Base-by-base conservation (phyloP, 1,284 basidiomycete species). In the Pseudozyma sp. region DNA sequence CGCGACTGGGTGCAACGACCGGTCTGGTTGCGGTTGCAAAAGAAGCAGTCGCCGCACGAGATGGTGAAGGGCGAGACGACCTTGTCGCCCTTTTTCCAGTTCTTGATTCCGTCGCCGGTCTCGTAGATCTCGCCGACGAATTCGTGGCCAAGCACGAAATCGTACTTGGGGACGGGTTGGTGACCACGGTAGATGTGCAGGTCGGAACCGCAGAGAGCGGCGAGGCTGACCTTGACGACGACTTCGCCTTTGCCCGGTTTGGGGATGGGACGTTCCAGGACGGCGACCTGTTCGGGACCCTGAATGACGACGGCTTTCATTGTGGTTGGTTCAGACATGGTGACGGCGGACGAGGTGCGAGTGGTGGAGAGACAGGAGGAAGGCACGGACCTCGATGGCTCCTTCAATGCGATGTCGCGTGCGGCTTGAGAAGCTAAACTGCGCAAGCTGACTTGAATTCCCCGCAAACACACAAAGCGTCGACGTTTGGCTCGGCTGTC, bases 21-120 rank as follows among this genome's bases (percentile, higher is more conserved):
- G 2, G 92, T 94, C 82, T 90, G 91, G 30, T 91, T 91, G 31
- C 90, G 82, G 3, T 90, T 87, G 82, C 93, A 95, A 77, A 89
- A 90, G 64, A 77, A 82, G 82, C 85, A 85, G 48, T 60, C 54
- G n/a, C 68, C 67, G 58, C 94, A 96, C 43, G 90, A 92, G 17
- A 90, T 88, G 0, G 92, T 93, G 84, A 95, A 96, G 0, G 94
- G 92, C 1, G 92, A 90, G 14, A 95, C 89, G n/a, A 95, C 52
- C 52, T 54, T 54, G 52, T 54, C 52, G 33, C 52, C 52, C 3
- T 92, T 83, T 66, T 89, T 89, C 74, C 94, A 88, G 10, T 87
- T 89, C 4, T 70, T 78, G 78, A 91, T 93, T 71, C 85, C 90
- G 4, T 87, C 84, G 13, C 93, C 93, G 4, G 93, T 88, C 19